These are phyloP conservation scores for Manihot esculenta DNA, from an alignment of 441 rosid species.

Conservation along the genomic window DNA sequence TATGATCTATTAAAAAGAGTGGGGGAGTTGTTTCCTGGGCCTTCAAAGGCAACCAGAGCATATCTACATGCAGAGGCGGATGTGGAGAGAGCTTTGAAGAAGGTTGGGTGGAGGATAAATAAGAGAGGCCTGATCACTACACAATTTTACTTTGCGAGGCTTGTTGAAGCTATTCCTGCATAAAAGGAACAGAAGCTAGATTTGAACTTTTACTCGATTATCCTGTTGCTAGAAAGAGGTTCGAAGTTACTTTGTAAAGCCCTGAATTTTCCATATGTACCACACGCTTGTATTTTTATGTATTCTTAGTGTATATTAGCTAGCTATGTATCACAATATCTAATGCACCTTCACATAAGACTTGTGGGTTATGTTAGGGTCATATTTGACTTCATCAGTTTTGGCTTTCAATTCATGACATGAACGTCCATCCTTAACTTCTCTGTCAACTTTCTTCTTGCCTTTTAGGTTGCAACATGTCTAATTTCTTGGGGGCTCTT, in stretches of 20 bases:
- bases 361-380: not conserved
- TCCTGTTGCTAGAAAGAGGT: constrained; percentile 17
- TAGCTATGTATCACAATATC: constrained; percentile 14
- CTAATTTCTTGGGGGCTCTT: no score
- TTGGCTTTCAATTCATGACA: constrained; percentile 1
- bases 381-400: not conserved
- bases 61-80: constrained; percentile 84
- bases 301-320: constrained; percentile 18
- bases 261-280: constrained; percentile 14
- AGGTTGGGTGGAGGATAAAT: constrained; percentile 85
- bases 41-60: constrained; percentile 92
- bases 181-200: constrained; percentile 40
- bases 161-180: constrained; percentile 81
- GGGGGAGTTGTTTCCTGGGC: constrained; percentile 92
- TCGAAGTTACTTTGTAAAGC: constrained; percentile 16
- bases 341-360: not conserved
- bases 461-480: not conserved
- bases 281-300: constrained; percentile 6
- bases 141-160: constrained; percentile 81
- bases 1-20: constrained; percentile 72
- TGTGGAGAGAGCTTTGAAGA: constrained; percentile 70
- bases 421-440: not conserved
- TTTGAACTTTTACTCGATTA: constrained; percentile 20
- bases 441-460: not conserved
- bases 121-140: constrained; percentile 77